A percentile compares a stretch with the other conserved stretches of the same genome.
phyloP scores from a whole-genome alignment of 2,329 filamentous ascomycete genomes.

The Talaromyces piceae region DNA sequence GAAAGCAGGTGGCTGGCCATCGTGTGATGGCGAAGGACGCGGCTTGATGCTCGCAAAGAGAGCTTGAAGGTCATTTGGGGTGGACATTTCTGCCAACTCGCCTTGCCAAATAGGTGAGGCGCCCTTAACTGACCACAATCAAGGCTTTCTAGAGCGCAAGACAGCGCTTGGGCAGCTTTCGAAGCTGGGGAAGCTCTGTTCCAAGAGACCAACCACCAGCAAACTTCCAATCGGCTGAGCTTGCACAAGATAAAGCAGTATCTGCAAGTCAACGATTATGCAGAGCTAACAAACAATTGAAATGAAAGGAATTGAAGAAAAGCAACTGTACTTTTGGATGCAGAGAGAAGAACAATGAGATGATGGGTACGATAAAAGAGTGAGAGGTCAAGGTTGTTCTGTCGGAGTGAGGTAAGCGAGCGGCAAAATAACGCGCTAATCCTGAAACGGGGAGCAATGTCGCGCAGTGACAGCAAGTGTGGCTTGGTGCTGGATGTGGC shows the following conservation, averaged over 20 bases:
- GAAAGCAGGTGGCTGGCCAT: slow-evolving; percentile 11
- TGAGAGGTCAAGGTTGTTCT: not conserved
- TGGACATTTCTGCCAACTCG: slow-evolving; percentile 38
- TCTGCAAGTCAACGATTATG: not conserved
- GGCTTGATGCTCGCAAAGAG: slow-evolving; percentile 40
- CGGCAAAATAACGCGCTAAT: not conserved
- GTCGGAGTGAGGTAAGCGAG: not conserved
- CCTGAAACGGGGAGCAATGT: not conserved
- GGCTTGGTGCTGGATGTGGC: not conserved
- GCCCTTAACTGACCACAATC: slow-evolving; percentile 19
- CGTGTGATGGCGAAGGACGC: slow-evolving; percentile 29
- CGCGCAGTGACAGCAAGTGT: not conserved
- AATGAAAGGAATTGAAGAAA: not conserved
- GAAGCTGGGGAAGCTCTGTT: slow-evolving; percentile 21
- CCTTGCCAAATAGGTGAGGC: slow-evolving; percentile 22
- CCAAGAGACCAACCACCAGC: slow-evolving; percentile 8
- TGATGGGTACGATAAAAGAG: not conserved
- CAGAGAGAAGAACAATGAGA: not conserved
- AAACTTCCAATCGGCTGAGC: slow-evolving; percentile 1
- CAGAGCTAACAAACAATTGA: not conserved
- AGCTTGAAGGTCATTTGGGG: slow-evolving; percentile 40
- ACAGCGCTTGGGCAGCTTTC: slow-evolving; percentile 4
- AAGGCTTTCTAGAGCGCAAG: slow-evolving; percentile 8
- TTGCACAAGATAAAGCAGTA: not conserved
- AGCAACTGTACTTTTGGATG: not conserved